Evolutionary conservation across 108 stramenopile genomes (phyloP).

Genomic region (Cyclostephanos invisitatus): DNA sequence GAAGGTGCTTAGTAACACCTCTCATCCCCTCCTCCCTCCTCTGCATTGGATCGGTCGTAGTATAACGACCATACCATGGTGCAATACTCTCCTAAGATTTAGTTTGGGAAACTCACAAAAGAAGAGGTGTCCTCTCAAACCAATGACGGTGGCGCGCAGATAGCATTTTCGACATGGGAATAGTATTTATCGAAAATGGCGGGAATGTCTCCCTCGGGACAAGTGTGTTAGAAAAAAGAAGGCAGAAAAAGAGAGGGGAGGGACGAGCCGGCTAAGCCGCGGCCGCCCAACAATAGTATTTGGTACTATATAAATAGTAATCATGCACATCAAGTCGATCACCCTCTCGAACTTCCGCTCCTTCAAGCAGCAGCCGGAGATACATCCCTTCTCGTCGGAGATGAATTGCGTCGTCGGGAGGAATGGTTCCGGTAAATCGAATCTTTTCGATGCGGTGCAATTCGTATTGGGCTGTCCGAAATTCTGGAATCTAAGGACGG

Average conservation of each 20-base stretch:
- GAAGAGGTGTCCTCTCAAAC: too few species aligned
- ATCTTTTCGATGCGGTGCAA: slow-evolving; percentile 97
- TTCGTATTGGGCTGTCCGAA: slow-evolving; percentile 92
- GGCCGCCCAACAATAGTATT: slow-evolving; percentile 1
- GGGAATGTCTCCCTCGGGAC: background rate
- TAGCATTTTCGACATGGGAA: background rate
- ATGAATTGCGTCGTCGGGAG: slow-evolving; percentile 95
- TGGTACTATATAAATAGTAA: slow-evolving; percentile 14
- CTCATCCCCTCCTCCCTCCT: too few species aligned
- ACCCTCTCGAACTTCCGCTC: slow-evolving; percentile 96
- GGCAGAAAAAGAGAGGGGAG: too few species aligned
- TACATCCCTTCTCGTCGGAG: slow-evolving; percentile 93
- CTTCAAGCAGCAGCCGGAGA: slow-evolving; percentile 92
- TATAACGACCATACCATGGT: background rate
- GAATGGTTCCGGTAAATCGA: slow-evolving; percentile 97
- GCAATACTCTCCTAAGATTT: too few species aligned
- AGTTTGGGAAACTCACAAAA: too few species aligned
- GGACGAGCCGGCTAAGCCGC: too few species aligned
- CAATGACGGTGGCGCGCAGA: background rate
- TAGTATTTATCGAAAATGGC: background rate
- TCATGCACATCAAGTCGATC: slow-evolving; percentile 97
- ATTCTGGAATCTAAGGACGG: slow-evolving; percentile 86
- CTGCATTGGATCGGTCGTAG: too few species aligned
- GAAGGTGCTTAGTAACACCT: too few species aligned
- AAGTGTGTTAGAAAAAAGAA: too few species aligned